A percentile compares a stretch with the other conserved stretches of the same genome.
phyloP scores from a whole-genome alignment of 2,329 filamentous ascomycete genomes.

The Monosporascus sp. region DNA sequence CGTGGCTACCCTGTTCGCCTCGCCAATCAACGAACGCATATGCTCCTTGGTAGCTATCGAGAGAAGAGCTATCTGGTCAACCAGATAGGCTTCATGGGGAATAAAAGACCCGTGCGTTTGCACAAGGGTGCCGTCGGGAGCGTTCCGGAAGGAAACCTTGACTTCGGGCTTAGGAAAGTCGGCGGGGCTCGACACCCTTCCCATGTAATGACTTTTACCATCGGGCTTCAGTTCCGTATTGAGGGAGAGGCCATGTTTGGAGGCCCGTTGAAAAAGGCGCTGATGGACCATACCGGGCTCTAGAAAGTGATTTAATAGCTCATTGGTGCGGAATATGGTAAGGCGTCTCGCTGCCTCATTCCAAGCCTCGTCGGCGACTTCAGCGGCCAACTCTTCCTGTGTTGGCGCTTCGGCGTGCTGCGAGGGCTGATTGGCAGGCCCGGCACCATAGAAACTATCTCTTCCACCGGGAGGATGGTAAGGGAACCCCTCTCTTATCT shows the following conservation, averaged over 20 bases:
- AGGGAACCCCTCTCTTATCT: constrained; percentile 48
- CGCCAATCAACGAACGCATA: constrained; percentile 68
- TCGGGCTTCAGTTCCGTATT: constrained; percentile 48
- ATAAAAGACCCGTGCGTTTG: constrained; percentile 63
- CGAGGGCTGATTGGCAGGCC: constrained; percentile 59
- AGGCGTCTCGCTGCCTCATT: constrained; percentile 57
- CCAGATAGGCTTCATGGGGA: constrained; percentile 67
- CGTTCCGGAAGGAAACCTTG: constrained; percentile 48
- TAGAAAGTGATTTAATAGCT: constrained; percentile 70
- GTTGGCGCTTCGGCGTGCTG: constrained; percentile 37
- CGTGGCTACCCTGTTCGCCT: constrained; percentile 64
- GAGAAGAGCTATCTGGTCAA: constrained; percentile 76
- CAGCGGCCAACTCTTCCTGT: constrained; percentile 61
- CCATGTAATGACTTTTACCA: constrained; percentile 34
- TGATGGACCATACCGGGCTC: constrained; percentile 55
- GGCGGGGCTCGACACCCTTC: constrained; percentile 42
- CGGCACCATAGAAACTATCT: constrained; percentile 58
- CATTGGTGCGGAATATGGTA: constrained; percentile 57
- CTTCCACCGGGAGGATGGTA: constrained; percentile 51
- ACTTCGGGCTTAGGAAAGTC: constrained; percentile 48
- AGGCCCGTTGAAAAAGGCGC: constrained; percentile 53
- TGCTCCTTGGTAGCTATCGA: constrained; percentile 80
- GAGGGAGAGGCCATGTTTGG: constrained; percentile 51
- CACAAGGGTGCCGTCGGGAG: constrained; percentile 56
- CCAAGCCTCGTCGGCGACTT: constrained; percentile 61